Conservation (phyloP, 1,284 basidiomycete genomes). For the Exsudoporus floridanus region DNA sequence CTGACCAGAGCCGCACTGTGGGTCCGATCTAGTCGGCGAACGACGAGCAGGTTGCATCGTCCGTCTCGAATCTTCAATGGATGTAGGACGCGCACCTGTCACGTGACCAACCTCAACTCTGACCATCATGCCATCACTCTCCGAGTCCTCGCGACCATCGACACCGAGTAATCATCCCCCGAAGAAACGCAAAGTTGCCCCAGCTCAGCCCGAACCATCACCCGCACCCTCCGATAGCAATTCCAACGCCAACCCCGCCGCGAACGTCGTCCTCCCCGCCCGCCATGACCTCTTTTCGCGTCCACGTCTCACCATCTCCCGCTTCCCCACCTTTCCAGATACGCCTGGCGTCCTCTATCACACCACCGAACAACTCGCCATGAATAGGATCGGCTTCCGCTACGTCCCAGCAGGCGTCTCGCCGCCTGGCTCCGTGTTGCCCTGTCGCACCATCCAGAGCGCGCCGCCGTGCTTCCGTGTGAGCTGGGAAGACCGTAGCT, state of each 20-base stretch:
- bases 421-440: slow-evolving; percentile 53
- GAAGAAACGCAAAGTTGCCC: slow-evolving; percentile 42
- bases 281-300: slow-evolving; percentile 64
- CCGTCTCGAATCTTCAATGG: too few species aligned
- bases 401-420: slow-evolving; percentile 80
- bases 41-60: too few species aligned
- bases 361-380: slow-evolving; percentile 66
- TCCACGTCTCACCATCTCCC: slow-evolving; percentile 67
- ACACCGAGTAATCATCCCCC: slow-evolving; percentile 31
- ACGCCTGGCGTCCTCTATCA: slow-evolving; percentile 55
- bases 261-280: slow-evolving; percentile 54
- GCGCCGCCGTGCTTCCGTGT: slow-evolving; percentile 65
- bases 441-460: slow-evolving; percentile 79
- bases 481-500: slow-evolving; percentile 86
- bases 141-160: slow-evolving; percentile 40
- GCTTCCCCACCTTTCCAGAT: slow-evolving; percentile 63
- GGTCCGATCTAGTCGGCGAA: background rate
- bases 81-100: slow-evolving; percentile 11
- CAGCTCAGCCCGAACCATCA: slow-evolving; percentile 40
- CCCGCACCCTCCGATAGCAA: slow-evolving; percentile 45
- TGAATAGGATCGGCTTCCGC: slow-evolving; percentile 76
- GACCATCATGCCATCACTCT: slow-evolving; percentile 16
- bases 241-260: slow-evolving; percentile 22
- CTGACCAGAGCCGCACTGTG: background rate
- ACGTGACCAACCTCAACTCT: slow-evolving; percentile 14